phyloP scores from a whole-genome alignment of 78 protist species.

The Dictyostelium discoideum region DNA sequence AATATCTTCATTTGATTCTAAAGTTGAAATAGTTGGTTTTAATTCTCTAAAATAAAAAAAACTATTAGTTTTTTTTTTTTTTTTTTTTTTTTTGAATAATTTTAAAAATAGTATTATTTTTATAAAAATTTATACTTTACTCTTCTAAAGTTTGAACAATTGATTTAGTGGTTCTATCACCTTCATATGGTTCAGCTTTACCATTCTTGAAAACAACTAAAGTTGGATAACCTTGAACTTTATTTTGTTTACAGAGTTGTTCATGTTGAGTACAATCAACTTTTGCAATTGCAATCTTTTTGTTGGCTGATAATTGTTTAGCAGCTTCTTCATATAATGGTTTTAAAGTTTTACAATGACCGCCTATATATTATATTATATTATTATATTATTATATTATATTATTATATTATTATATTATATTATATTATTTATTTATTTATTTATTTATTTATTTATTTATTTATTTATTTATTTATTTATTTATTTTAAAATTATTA shows the following conservation, averaged over 20 bases:
- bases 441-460: too few species aligned
- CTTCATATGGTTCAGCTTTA: conserved; percentile 84
- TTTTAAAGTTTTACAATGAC: conserved; percentile 92
- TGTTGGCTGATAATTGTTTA: background rate
- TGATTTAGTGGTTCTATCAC: conserved; percentile 82
- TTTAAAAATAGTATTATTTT: too few species aligned
- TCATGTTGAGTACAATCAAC: conserved; percentile 74
- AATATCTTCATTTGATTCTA: conserved; percentile 71
- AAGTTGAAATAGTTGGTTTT: conserved; percentile 68
- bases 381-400: too few species aligned
- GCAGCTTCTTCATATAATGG: conserved; percentile 88
- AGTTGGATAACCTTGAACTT: conserved; percentile 78
- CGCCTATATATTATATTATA: conserved; percentile 66
- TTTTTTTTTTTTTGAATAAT: too few species aligned
- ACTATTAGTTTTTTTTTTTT: too few species aligned
- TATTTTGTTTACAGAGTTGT: conserved; percentile 25
- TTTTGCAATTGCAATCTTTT: conserved; percentile 67
- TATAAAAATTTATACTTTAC: background rate
- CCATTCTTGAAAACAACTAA: conserved; percentile 81
- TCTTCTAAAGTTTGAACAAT: conserved; percentile 83
- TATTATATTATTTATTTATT: too few species aligned
- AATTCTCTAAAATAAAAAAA: too few species aligned
- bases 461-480: too few species aligned
- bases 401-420: too few species aligned
- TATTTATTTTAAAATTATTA: too few species aligned